Evolutionary conservation across 1,139 yeast species (phyloP).

Genomic region (Scheffersomyces titani): DNA sequence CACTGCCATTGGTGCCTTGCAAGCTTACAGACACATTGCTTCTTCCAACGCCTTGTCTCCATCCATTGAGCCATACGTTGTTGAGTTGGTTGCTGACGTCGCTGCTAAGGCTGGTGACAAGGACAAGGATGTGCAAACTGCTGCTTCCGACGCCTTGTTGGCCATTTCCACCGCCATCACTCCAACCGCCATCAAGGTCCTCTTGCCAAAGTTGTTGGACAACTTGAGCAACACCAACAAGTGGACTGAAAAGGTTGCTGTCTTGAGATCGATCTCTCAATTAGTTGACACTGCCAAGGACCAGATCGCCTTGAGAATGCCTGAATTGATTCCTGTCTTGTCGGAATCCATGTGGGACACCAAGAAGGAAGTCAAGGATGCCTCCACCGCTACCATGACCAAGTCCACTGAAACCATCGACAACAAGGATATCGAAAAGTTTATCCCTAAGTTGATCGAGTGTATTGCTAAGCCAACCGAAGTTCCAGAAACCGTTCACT

Average conservation of each 20-base stretch:
- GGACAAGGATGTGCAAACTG: slow-evolving; percentile 66
- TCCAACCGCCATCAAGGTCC: slow-evolving; percentile 90
- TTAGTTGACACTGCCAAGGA: slow-evolving; percentile 94
- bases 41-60: slow-evolving; percentile 78
- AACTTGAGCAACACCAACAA: slow-evolving; percentile 77
- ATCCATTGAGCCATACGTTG: slow-evolving; percentile 93
- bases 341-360: slow-evolving; percentile 99
- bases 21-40: slow-evolving; percentile 84
- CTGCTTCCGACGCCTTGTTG: slow-evolving; percentile 71
- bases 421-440: slow-evolving; percentile 99
- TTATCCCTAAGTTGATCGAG: slow-evolving; percentile 94
- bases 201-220: slow-evolving; percentile 77
- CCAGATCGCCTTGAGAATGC: slow-evolving; percentile 98
- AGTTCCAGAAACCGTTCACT: slow-evolving; percentile 98
- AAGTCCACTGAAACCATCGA: slow-evolving; percentile 97
- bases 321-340: slow-evolving; percentile 96
- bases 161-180: slow-evolving; percentile 81
- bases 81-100: slow-evolving; percentile 68
- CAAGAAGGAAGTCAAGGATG: slow-evolving; percentile 95
- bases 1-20: slow-evolving; percentile 70
- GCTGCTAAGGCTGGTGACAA: slow-evolving; percentile 89
- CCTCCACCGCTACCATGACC: slow-evolving; percentile 93
- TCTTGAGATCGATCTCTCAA: slow-evolving; percentile 79
- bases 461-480: slow-evolving; percentile 96
- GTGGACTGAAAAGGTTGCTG: slow-evolving; percentile 98